Evolutionary conservation across 2,329 filamentous ascomycete species (phyloP).

Genomic region (Aureobasidium sp.): DNA sequence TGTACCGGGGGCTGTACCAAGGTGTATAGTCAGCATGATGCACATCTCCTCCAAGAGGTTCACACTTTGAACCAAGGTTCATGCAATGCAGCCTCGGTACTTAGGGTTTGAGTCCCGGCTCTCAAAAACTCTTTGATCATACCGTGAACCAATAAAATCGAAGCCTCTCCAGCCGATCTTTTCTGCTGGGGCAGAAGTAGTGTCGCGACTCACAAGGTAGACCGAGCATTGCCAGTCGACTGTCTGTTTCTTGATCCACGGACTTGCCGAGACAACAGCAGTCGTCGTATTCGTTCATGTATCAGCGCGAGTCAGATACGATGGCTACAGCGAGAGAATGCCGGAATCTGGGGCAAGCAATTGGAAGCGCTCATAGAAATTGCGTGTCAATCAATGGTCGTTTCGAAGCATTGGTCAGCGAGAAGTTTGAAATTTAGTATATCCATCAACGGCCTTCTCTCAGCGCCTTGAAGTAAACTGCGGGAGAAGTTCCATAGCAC

Average conservation of each 20-base stretch:
- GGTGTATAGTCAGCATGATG: neutral
- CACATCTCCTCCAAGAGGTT: neutral
- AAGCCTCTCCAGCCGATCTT: neutral
- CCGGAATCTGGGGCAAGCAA: neutral
- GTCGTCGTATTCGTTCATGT: neutral
- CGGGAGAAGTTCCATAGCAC: constrained; percentile 27
- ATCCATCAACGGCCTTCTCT: constrained; percentile 5
- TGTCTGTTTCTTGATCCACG: neutral
- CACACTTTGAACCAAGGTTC: neutral
- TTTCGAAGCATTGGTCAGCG: neutral
- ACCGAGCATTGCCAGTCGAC: neutral
- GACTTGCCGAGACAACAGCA: neutral
- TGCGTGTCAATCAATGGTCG: neutral
- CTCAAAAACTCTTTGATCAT: neutral
- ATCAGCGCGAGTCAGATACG: neutral
- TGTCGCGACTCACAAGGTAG: neutral
- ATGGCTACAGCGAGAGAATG: neutral
- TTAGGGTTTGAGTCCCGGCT: neutral
- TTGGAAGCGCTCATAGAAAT: neutral
- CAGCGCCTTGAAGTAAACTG: constrained; percentile 25
- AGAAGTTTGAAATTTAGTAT: neutral
- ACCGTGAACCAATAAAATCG: neutral
- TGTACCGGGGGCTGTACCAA: neutral
- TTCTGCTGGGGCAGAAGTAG: constrained; percentile 5
- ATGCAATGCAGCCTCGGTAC: constrained; percentile 9